Conservation (phyloP, 768 basidiomycete species). For the Leucocoprinus birnbaumii region DNA sequence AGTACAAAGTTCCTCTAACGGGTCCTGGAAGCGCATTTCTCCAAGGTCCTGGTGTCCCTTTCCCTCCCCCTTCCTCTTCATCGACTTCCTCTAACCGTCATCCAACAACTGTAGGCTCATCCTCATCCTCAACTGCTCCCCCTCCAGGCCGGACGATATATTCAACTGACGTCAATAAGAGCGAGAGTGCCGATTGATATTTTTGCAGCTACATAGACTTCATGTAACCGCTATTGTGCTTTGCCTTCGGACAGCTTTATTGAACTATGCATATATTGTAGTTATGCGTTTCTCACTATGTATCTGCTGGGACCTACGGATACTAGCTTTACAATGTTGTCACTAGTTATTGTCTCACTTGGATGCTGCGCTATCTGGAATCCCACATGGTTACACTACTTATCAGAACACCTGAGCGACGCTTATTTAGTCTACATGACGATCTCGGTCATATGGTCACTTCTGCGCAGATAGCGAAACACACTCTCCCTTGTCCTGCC, state of each 20-base stretch:
- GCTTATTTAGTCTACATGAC: too few relatives aligned
- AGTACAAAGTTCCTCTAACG: slow-evolving; percentile 35
- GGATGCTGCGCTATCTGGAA: too few relatives aligned
- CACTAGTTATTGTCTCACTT: too few relatives aligned
- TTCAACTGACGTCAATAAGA: slow-evolving; percentile 24
- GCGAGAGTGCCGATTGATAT: not conserved
- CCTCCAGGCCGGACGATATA: slow-evolving; percentile 66
- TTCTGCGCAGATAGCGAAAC: not conserved
- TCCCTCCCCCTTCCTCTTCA: slow-evolving; percentile 25
- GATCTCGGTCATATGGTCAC: not conserved
- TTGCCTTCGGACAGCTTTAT: not conserved
- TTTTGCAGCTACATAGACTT: too few relatives aligned
- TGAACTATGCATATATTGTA: not conserved
- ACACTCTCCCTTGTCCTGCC: too few relatives aligned
- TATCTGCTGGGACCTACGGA: too few relatives aligned
- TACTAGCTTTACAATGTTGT: too few relatives aligned
- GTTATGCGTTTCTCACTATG: not conserved
- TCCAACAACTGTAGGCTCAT: not conserved
- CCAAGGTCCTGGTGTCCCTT: slow-evolving; percentile 38
- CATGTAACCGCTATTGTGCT: not conserved
- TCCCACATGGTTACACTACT: too few relatives aligned
- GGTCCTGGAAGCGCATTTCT: slow-evolving; percentile 51
- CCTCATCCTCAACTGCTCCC: slow-evolving; percentile 22
- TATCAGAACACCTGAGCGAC: too few relatives aligned
- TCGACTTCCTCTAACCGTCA: not conserved